A percentile compares a stretch with the other conserved stretches of the same genome.
These are phyloP conservation scores for Selenicereus undatus DNA, from an alignment of 148 eudicot species.

Conservation along the genomic window DNA sequence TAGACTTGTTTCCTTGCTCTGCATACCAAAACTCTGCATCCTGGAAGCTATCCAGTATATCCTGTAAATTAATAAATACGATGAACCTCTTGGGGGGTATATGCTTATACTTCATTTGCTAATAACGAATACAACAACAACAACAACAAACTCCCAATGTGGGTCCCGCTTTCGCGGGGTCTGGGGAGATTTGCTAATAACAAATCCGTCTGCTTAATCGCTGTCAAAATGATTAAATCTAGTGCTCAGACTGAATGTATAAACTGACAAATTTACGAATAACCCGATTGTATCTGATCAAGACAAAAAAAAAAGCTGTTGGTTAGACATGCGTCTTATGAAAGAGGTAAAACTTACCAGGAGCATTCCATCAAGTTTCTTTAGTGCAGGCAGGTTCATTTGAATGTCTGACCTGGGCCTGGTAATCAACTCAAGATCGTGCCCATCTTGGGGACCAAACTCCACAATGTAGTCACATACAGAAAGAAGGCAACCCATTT, in stretches of 20 bases:
- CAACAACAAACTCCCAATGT: too few species aligned
- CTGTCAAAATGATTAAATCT: too few species aligned
- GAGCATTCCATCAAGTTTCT: constrained; percentile 85
- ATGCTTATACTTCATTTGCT: too few species aligned
- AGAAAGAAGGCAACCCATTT: constrained; percentile 87
- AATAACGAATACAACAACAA: too few species aligned
- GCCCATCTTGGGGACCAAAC: constrained; percentile 44
- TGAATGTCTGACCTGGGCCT: constrained; percentile 69
- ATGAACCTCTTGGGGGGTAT: too few species aligned
- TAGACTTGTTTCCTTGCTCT: constrained; percentile 70
- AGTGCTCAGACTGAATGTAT: too few species aligned
- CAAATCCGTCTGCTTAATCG: not conserved
- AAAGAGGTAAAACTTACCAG: constrained; percentile 39
- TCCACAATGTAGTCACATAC: constrained; percentile 92
- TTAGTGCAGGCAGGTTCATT: constrained; percentile 86
- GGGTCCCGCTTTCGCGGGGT: too few species aligned
- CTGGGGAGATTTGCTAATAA: too few species aligned
- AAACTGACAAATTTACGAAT: too few species aligned
- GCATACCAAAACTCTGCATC: constrained; percentile 88
- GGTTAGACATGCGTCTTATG: not conserved
- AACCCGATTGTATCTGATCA: too few species aligned
- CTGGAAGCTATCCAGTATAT: constrained; percentile 72
- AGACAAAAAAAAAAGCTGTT: not conserved
- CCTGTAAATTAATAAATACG: constrained; percentile 33
- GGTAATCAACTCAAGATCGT: constrained; percentile 57